Conservation (phyloP, 495 filamentous ascomycete species). For the Lepidopterella palustris region DNA sequence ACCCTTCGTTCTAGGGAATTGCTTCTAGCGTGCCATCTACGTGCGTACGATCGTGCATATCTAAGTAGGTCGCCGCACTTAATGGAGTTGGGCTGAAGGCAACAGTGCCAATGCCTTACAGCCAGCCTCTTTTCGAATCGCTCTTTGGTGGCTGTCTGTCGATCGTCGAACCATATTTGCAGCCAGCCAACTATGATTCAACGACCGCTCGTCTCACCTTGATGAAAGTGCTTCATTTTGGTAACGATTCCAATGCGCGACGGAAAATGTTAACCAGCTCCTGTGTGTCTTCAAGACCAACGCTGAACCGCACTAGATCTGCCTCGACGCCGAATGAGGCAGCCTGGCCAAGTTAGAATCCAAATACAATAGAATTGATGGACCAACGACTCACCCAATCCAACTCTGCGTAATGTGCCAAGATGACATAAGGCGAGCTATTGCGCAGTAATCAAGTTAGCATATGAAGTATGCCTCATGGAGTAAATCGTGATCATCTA, state of each 20-base stretch:
- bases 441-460: constrained; percentile 23
- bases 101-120: neutral
- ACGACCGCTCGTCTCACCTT: neutral
- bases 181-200: neutral
- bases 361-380: constrained; percentile 1
- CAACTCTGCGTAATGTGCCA: constrained; percentile 88
- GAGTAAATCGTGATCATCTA: neutral
- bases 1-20: neutral
- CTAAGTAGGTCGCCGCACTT: too few species aligned
- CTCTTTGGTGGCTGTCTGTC: neutral
- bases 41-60: too few species aligned
- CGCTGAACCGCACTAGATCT: constrained; percentile 76
- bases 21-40: neutral
- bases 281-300: constrained; percentile 75
- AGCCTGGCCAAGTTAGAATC: constrained; percentile 45
- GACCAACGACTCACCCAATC: constrained; percentile 77
- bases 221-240: constrained; percentile 1
- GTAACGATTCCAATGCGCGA: constrained; percentile 35
- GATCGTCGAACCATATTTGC: neutral
- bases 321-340: constrained; percentile 69
- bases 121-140: neutral
- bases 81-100: too few species aligned
- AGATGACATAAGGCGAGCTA: constrained; percentile 78
- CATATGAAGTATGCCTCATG: neutral
- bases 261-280: constrained; percentile 49